Evolutionary conservation across 1,284 basidiomycete genomes (phyloP).

Genomic region (Sanghuangporus baumii): DNA sequence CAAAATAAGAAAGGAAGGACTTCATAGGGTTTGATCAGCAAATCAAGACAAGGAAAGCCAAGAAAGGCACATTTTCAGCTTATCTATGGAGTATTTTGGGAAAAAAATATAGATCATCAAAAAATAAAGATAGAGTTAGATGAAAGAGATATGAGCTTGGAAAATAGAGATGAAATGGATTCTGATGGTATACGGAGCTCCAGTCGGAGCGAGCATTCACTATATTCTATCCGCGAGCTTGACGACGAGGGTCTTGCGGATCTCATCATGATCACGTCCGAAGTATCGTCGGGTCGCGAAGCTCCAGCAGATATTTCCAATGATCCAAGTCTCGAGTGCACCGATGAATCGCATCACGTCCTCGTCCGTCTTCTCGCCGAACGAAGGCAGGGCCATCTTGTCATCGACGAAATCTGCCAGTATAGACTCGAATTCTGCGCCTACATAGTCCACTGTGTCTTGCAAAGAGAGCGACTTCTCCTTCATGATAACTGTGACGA

Average conservation of each 20-base stretch:
- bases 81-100: too few relatives aligned
- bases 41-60: too few relatives aligned
- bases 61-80: too few relatives aligned
- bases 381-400: constrained; percentile 37
- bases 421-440: constrained; percentile 44
- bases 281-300: constrained; percentile 57
- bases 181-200: too few relatives aligned
- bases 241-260: constrained; percentile 43
- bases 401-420: constrained; percentile 44
- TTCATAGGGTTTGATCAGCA: too few relatives aligned
- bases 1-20: too few relatives aligned
- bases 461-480: constrained; percentile 47
- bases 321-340: constrained; percentile 43
- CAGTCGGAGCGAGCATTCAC: background rate
- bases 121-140: too few relatives aligned
- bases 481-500: constrained; percentile 62
- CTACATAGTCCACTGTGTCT: constrained; percentile 53
- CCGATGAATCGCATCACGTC: constrained; percentile 44
- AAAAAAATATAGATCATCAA: too few relatives aligned
- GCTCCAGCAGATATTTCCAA: constrained; percentile 51
- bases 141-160: too few relatives aligned
- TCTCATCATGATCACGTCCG: constrained; percentile 38
- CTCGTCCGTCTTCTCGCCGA: constrained; percentile 40
- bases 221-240: constrained; percentile 13
- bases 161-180: too few relatives aligned